Conservation (phyloP, 139 green algal genomes). For the Micromonas pusilla region DNA sequence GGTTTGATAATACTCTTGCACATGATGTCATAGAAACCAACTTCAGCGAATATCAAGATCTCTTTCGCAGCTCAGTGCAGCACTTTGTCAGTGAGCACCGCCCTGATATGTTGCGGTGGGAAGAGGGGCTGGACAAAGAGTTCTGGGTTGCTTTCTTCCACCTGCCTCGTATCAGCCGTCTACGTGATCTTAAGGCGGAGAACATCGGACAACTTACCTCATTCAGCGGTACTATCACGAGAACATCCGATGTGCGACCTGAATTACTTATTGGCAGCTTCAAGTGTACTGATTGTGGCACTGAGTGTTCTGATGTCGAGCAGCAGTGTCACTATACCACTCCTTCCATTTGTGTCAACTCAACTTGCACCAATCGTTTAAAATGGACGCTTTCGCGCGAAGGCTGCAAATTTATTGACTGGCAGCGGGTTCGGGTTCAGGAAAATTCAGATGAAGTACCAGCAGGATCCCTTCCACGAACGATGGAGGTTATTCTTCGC, state of each 20-base stretch:
- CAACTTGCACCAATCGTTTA: constrained; percentile 77
- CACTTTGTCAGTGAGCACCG: constrained; percentile 63
- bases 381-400: constrained; percentile 76
- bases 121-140: constrained; percentile 56
- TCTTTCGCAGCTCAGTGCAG: constrained; percentile 25
- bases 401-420: constrained; percentile 93
- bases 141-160: constrained; percentile 81
- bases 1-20: constrained; percentile 17
- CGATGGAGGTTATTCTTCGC: constrained; percentile 91
- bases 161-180: constrained; percentile 38
- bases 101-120: constrained; percentile 43
- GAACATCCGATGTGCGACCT: constrained; percentile 86
- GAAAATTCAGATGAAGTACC: constrained; percentile 90
- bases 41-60: constrained; percentile 21
- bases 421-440: constrained; percentile 94
- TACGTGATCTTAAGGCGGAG: constrained; percentile 42
- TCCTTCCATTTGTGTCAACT: constrained; percentile 80
- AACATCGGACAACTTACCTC: constrained; percentile 48
- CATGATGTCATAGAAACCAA: constrained; percentile 20
- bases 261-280: constrained; percentile 91
- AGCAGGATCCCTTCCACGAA: constrained; percentile 83
- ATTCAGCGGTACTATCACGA: constrained; percentile 83
- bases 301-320: constrained; percentile 62
- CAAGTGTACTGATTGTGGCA: constrained; percentile 75
- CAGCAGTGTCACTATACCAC: constrained; percentile 97